Percentiles rank a stretch among this genome's conserved stretches.
Conservation (phyloP, 2,329 filamentous ascomycete species). For the Pestalotiopsis sp. region DNA sequence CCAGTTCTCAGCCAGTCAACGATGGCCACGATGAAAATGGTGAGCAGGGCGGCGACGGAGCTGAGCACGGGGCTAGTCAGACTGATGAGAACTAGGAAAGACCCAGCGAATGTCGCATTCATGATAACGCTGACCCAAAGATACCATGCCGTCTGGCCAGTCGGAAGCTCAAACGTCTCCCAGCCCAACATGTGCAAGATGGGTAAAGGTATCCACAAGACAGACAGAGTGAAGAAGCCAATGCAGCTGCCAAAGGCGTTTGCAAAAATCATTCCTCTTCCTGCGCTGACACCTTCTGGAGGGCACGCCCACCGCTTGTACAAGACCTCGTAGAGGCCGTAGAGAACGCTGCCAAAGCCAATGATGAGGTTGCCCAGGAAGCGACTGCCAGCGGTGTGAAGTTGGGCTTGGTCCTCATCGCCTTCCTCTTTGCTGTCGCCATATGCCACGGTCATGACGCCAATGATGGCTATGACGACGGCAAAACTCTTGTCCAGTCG, state of each 20-base stretch:
- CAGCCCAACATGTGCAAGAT: conserved; percentile 77
- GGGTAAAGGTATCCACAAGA: conserved; percentile 91
- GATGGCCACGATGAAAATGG: conserved; percentile 94
- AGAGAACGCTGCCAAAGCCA: conserved; percentile 85
- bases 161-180: conserved; percentile 83
- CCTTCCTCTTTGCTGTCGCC: conserved; percentile 66
- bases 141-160: conserved; percentile 76
- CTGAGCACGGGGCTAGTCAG: conserved; percentile 91
- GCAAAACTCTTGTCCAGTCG: conserved; percentile 84
- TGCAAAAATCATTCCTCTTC: conserved; percentile 94
- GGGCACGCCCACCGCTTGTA: conserved; percentile 95
- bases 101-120: conserved; percentile 91
- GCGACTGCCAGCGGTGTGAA: conserved; percentile 59
- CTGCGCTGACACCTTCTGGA: conserved; percentile 81
- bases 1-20: conserved; percentile 88
- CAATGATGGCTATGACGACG: conserved; percentile 83
- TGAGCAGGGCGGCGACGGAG: conserved; percentile 89
- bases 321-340: conserved; percentile 95
- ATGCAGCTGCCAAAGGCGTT: conserved; percentile 90
- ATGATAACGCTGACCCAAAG: conserved; percentile 79
- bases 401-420: conserved; percentile 45
- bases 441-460: conserved; percentile 94
- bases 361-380: conserved; percentile 90
- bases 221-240: conserved; percentile 79
- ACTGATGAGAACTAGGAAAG: conserved; percentile 89